phyloP scores from a whole-genome alignment of 2,329 filamentous ascomycete species.

The Verticillium zaregamsianum region DNA sequence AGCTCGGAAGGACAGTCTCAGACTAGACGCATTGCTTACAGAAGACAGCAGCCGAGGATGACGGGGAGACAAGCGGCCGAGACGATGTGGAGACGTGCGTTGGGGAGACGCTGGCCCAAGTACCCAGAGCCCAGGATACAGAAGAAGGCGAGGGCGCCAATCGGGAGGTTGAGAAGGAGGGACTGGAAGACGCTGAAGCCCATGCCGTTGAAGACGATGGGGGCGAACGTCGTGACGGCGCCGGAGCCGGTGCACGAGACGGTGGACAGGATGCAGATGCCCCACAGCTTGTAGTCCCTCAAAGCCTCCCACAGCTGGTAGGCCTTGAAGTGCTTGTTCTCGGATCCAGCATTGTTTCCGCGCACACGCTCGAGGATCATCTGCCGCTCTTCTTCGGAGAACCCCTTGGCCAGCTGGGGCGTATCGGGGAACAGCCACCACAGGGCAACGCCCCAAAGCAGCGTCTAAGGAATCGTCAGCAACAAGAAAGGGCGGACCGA shows the following conservation, averaged over 20 bases:
- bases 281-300: slow-evolving; percentile 22
- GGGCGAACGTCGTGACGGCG: slow-evolving; percentile 23
- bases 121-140: slow-evolving; percentile 25
- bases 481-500: background rate
- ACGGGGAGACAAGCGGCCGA: slow-evolving; percentile 19
- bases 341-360: slow-evolving; percentile 21
- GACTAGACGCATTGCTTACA: slow-evolving; percentile 14
- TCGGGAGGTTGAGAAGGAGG: slow-evolving; percentile 27
- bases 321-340: slow-evolving; percentile 20
- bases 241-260: slow-evolving; percentile 24
- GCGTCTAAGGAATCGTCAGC: background rate
- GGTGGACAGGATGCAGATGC: slow-evolving; percentile 22
- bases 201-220: slow-evolving; percentile 28
- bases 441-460: slow-evolving; percentile 16
- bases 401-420: slow-evolving; percentile 22
- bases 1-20: no score
- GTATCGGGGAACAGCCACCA: slow-evolving; percentile 23
- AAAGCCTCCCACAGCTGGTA: slow-evolving; percentile 22
- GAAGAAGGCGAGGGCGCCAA: slow-evolving; percentile 24
- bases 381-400: slow-evolving; percentile 21
- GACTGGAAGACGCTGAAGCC: slow-evolving; percentile 26
- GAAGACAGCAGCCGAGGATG: slow-evolving; percentile 21
- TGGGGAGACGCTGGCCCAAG: slow-evolving; percentile 13
- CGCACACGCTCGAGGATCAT: slow-evolving; percentile 20
- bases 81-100: slow-evolving; percentile 22